Evolutionary conservation across 1,284 basidiomycete species (phyloP).

Genomic region (Clitocybe nebularis): DNA sequence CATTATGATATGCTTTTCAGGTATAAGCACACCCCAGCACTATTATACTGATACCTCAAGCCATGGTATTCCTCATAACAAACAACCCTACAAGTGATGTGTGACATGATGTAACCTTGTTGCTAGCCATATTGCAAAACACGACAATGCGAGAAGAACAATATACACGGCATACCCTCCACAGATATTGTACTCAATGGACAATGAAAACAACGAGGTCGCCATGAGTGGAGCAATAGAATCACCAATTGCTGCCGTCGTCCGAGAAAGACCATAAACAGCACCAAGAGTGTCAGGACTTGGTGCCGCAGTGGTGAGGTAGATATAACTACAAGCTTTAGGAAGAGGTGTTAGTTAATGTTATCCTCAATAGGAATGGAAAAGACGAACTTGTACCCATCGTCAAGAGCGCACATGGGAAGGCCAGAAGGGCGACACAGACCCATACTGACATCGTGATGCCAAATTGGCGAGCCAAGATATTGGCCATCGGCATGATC

Average conservation of each 20-base stretch:
- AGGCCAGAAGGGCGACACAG: slow-evolving; percentile 26
- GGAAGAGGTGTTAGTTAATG: neutral
- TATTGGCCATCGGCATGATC: slow-evolving; percentile 52
- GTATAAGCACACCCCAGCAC: no score
- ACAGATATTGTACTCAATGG: neutral
- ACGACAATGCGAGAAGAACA: no score
- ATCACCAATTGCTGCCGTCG: slow-evolving; percentile 42
- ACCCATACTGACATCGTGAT: slow-evolving; percentile 28
- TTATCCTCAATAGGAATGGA: neutral
- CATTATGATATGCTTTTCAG: no score
- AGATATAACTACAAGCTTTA: slow-evolving; percentile 4
- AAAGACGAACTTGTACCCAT: slow-evolving; percentile 33
- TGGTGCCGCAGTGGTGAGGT: slow-evolving; percentile 17
- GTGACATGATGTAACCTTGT: no score
- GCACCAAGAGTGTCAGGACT: slow-evolving; percentile 35
- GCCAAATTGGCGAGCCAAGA: slow-evolving; percentile 28
- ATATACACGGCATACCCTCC: neutral
- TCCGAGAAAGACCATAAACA: slow-evolving; percentile 52
- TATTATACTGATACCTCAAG: no score
- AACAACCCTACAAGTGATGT: no score
- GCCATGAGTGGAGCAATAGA: slow-evolving; percentile 41
- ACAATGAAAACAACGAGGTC: slow-evolving; percentile 24
- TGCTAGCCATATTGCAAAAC: no score
- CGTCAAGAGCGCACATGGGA: slow-evolving; percentile 32
- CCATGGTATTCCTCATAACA: no score